Evolutionary conservation across 2,329 filamentous ascomycete genomes (phyloP).

Genomic region (Colletotrichum chrysophilum): DNA sequence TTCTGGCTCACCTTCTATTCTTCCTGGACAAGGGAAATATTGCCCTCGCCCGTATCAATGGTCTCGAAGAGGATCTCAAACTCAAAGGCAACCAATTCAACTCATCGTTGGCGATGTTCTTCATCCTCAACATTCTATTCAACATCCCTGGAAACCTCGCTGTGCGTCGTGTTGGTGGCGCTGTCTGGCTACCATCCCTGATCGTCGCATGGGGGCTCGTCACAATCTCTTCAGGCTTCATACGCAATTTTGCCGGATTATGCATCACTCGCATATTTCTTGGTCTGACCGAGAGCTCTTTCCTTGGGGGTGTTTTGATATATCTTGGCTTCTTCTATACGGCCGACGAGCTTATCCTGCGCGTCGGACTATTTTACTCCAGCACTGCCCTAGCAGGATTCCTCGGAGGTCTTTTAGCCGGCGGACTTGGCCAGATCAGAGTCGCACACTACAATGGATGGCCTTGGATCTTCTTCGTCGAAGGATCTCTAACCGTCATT

Average conservation of each 20-base stretch:
- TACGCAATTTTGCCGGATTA: slow-evolving; percentile 24
- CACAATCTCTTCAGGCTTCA: slow-evolving; percentile 25
- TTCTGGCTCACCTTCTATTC: slow-evolving; percentile 17
- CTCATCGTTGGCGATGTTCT: slow-evolving; percentile 26
- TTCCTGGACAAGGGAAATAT: slow-evolving; percentile 23
- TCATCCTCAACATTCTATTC: slow-evolving; percentile 25
- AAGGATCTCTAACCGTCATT: slow-evolving; percentile 13
- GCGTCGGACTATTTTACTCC: slow-evolving; percentile 28
- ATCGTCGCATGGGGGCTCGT: slow-evolving; percentile 27
- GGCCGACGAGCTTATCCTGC: slow-evolving; percentile 25
- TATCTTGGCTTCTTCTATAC: slow-evolving; percentile 31
- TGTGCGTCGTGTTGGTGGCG: slow-evolving; percentile 25
- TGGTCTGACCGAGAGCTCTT: slow-evolving; percentile 27
- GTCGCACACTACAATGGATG: slow-evolving; percentile 12
- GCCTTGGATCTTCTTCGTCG: slow-evolving; percentile 25
- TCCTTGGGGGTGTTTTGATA: slow-evolving; percentile 27
- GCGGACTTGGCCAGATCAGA: slow-evolving; percentile 6
- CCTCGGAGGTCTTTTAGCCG: slow-evolving; percentile 16
- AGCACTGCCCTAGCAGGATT: slow-evolving; percentile 19
- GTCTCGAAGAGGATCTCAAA: slow-evolving; percentile 14
- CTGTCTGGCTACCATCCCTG: slow-evolving; percentile 22
- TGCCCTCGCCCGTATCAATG: slow-evolving; percentile 23
- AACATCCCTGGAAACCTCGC: slow-evolving; percentile 29
- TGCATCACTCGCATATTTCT: slow-evolving; percentile 25
- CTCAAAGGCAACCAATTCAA: slow-evolving; percentile 21